Base-by-base conservation (phyloP, 2,329 filamentous ascomycete genomes). In the Aspergillus puulaauensis region DNA sequence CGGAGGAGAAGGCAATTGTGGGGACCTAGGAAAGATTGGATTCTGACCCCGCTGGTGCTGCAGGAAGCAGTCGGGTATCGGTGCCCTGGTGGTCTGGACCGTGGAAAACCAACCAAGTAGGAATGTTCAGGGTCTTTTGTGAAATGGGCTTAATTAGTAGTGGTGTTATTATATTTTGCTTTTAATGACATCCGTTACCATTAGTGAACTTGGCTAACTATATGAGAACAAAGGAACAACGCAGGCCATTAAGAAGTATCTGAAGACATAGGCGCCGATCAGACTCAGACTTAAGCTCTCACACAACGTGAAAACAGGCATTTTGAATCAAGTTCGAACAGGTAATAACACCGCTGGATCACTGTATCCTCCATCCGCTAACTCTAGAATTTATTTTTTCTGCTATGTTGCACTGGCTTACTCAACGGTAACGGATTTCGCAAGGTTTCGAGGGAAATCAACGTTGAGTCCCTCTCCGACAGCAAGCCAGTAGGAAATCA, bases 371-470 rank as follows among this genome's bases (percentile, higher is more conserved):
- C 47, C 45, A 54, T 31, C 41, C 50, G 47, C 40, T 53, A 54
- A 53, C 23, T 46, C 27, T 39, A 37, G 39, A 49, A 51, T 31
- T 8, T 37, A 44, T 12, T 37, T 47, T 33, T 35, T 12, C 39
- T 17, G 40, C 8, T 19, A 21, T 6, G 11, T 24, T n/a, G n/a
- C n/a, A 19, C 43, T 8, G 31, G 19, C 41, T 41, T 93, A 99
- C 86, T 99, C 95, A 67, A 99, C 95, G 64, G 95, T 99, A 64
- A 99, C 95, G 63, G 92, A 96, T 87, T 99, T 99, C 77, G 95
- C 95, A 80, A 99, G 81, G 83, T 99, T 99, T 72, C 95, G 90
- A 58, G 95, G 95, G 86, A 98, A 98, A 76, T 99, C 95, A 60
- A 99, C 95, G 75, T 99, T 98, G 66, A 97, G 83, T 52, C 93